Evolutionary conservation across 495 filamentous ascomycete genomes (phyloP).

Genomic region (Sabuloglossum arenarium): DNA sequence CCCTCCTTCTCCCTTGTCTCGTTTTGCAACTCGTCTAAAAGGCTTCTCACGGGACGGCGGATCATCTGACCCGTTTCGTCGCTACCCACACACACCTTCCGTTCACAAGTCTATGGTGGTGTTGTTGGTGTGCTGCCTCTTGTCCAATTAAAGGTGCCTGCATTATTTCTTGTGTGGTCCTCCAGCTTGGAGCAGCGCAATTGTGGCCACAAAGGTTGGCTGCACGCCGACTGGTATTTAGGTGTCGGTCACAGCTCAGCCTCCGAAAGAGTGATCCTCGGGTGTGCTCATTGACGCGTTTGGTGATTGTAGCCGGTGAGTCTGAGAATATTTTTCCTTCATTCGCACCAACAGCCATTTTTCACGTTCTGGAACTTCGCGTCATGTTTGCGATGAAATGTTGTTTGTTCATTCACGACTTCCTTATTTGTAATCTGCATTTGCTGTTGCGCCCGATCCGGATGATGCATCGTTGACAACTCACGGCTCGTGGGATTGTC

Average conservation of each 20-base stretch:
- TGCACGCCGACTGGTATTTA: constrained; percentile 1
- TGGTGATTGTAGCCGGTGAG: not conserved
- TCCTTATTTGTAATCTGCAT: not conserved
- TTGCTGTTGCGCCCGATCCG: not conserved
- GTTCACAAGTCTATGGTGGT: not conserved
- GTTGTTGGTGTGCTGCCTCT: not conserved
- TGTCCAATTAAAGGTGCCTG: not conserved
- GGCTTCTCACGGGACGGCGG: not conserved
- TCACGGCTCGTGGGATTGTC: not conserved
- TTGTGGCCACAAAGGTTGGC: not conserved
- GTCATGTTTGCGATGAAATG: not conserved
- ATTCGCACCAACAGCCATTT: not conserved
- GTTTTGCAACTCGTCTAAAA: not conserved
- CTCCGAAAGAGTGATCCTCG: not conserved
- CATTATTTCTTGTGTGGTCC: not conserved
- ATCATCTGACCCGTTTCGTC: constrained; percentile 1
- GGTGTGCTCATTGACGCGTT: not conserved
- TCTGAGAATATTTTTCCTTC: not conserved
- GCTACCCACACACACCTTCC: not conserved
- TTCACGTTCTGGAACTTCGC: not conserved
- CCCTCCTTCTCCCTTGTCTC: not conserved
- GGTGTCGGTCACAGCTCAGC: constrained; percentile 1
- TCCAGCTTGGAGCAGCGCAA: not conserved
- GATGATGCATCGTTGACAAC: constrained; percentile 1
- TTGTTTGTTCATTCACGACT: not conserved